phyloP scores from a whole-genome alignment of 805 yeast genomes.

The Tetrapisispora pingtungensis region DNA sequence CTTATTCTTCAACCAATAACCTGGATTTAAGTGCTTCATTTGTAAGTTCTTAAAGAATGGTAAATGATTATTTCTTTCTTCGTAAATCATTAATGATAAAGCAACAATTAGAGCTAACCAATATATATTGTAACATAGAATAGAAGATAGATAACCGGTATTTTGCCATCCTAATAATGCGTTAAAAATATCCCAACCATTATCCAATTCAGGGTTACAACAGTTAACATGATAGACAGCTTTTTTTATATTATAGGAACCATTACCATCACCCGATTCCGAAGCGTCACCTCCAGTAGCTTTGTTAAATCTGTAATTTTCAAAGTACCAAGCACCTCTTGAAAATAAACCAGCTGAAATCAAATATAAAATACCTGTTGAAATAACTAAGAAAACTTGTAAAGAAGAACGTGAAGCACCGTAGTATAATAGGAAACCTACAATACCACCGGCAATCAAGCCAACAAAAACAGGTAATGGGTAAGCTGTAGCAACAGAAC shows the following conservation, averaged over 20 bases:
- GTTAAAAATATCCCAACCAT: slow-evolving; percentile 97
- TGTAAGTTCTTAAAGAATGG: slow-evolving; percentile 49
- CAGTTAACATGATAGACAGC: slow-evolving; percentile 96
- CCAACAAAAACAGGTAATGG: slow-evolving; percentile 93
- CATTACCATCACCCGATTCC: slow-evolving; percentile 89
- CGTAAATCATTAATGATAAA: slow-evolving; percentile 57
- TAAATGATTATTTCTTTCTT: slow-evolving; percentile 76
- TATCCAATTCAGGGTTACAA: slow-evolving; percentile 84
- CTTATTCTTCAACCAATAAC: slow-evolving; percentile 61
- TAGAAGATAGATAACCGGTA: slow-evolving; percentile 89
- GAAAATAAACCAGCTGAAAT: slow-evolving; percentile 90
- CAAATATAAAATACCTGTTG: slow-evolving; percentile 82
- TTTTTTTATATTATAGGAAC: slow-evolving; percentile 73
- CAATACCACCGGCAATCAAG: slow-evolving; percentile 61
- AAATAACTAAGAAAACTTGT: slow-evolving; percentile 75
- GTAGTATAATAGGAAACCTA: slow-evolving; percentile 65
- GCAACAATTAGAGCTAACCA: slow-evolving; percentile 62
- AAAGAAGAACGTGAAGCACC: slow-evolving; percentile 78
- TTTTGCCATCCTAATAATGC: slow-evolving; percentile 96
- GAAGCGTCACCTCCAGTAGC: slow-evolving; percentile 91
- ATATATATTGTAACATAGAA: slow-evolving; percentile 77
- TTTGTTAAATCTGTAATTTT: slow-evolving; percentile 51
- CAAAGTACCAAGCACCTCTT: slow-evolving; percentile 86
- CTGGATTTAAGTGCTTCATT: slow-evolving; percentile 54
- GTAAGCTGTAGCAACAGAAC: slow-evolving; percentile 57